Evolutionary conservation across 257 asterid species (phyloP), one percentile per base, ranked within the genome.

Genomic region (Lithospermum erythrorhizon): DNA sequence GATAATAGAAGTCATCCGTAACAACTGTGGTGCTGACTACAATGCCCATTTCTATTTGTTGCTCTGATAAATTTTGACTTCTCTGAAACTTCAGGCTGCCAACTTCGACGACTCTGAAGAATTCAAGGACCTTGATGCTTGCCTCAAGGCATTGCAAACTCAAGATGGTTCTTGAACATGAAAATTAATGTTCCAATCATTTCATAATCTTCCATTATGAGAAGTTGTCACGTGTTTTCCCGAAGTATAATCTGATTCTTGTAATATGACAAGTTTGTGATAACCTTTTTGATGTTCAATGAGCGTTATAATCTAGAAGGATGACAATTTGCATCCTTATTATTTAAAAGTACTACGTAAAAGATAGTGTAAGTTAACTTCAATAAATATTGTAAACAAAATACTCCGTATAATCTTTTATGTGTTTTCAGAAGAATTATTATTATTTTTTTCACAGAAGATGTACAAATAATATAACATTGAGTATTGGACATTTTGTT

Each of bases 81-180:
- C 41, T 56, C 16, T 20, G 29, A 4, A 66, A 59, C 53, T 62
- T 48, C 76, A 73, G 79, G 96, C 89, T 21, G 82, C 19, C 9
- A 56, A 70, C 49, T 86, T 84, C 67, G 75, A 87, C 1, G 79
- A 76, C 61, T 78, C 80, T 9, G 69, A 74, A 53, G 98, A 82
- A 65, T 82, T 59, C 57, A 61, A 63, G 57, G 77, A 78, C 60
- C 85, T 91, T 55, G 70, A 68, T 55, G 83, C 82, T 68, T 78
- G 87, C 66, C 90, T 90, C 61, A 67, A 53, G 75, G 73, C 76
- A 18, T 55, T 87, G 68, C 73, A 69, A 68, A 69, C 70, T 21
- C 19, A 70, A 58, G 53, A 76, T 11, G 72, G 59, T 51, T 65
- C 72, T 62, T 65, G 55, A 16, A n/a, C 59, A 22, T 47, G 41